Conservation (phyloP, 106 monocot species). For the Hemerocallis citrina region DNA sequence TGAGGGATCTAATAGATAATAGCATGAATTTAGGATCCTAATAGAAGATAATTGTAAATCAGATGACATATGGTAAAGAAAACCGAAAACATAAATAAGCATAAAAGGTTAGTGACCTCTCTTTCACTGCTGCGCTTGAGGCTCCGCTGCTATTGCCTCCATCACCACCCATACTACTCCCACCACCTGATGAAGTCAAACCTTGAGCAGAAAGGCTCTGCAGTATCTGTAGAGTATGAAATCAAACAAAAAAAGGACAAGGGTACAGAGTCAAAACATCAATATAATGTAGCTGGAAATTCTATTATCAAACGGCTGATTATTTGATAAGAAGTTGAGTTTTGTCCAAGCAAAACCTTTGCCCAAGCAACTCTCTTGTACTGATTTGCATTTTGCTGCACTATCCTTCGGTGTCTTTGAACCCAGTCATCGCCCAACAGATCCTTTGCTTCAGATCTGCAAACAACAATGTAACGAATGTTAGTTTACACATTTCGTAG, state of each 20-base stretch:
- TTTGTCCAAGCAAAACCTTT: conserved; percentile 34
- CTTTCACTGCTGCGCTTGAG: conserved; percentile 58
- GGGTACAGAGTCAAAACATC: not conserved
- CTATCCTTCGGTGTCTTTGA: conserved; percentile 71
- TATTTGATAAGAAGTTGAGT: not conserved
- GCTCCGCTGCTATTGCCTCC: conserved; percentile 50
- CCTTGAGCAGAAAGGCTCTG: conserved; percentile 50
- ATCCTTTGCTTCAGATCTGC: conserved; percentile 86
- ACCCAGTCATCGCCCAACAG: conserved; percentile 85
- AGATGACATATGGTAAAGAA: no score
- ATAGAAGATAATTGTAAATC: no score
- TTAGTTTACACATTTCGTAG: conserved; percentile 10
- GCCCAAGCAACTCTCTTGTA: conserved; percentile 75
- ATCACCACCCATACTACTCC: conserved; percentile 12
- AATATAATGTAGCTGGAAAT: not conserved
- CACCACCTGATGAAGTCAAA: conserved; percentile 39
- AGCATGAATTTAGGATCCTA: no score
- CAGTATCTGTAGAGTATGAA: conserved; percentile 22
- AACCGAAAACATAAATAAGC: no score
- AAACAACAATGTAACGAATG: conserved; percentile 76
- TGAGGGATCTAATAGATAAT: no score
- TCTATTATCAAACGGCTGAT: not conserved
- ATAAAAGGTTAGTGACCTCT: conserved; percentile 25
- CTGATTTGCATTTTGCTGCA: conserved; percentile 77
- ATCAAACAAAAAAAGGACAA: not conserved